Evolutionary conservation across 768 basidiomycete genomes (phyloP).

Genomic region (Coprinopsis cinerea): DNA sequence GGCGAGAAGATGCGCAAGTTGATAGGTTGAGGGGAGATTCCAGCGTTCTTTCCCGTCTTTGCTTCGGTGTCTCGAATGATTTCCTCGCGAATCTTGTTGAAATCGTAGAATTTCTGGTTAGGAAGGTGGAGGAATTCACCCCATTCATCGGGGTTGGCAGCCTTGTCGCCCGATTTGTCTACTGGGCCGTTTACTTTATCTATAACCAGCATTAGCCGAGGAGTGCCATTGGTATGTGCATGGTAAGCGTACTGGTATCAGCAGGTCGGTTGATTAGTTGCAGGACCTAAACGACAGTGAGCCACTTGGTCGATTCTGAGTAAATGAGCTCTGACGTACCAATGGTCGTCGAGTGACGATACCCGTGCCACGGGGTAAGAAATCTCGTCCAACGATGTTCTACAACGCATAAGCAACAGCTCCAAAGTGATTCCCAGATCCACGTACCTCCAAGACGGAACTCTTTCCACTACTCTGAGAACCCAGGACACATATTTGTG

Average conservation of each 20-base stretch:
- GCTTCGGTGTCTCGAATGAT: constrained; percentile 96
- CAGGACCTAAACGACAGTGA: constrained; percentile 50
- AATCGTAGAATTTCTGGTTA: constrained; percentile 97
- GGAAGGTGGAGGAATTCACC: constrained; percentile 97
- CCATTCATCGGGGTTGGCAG: constrained; percentile 93
- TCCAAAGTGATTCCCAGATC: neutral
- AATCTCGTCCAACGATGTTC: constrained; percentile 98
- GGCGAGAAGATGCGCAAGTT: constrained; percentile 97
- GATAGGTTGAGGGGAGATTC: constrained; percentile 95
- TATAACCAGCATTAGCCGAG: constrained; percentile 21
- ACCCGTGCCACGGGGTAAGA: constrained; percentile 96
- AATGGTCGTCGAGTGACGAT: constrained; percentile 97
- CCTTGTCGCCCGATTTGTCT: constrained; percentile 55
- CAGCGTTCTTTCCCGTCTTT: constrained; percentile 97
- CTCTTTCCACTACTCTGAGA: constrained; percentile 93
- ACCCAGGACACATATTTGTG: constrained; percentile 87
- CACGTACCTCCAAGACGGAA: constrained; percentile 79
- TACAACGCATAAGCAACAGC: constrained; percentile 23
- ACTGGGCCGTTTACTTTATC: constrained; percentile 40
- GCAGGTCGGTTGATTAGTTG: constrained; percentile 89
- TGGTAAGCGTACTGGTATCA: constrained; percentile 21
- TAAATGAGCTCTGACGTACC: constrained; percentile 39
- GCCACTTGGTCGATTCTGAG: constrained; percentile 4
- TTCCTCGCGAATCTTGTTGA: constrained; percentile 93
- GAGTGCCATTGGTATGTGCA: neutral